Evolutionary conservation across 2,329 filamentous ascomycete species (phyloP).

Genomic region (Colletotrichum filicis): DNA sequence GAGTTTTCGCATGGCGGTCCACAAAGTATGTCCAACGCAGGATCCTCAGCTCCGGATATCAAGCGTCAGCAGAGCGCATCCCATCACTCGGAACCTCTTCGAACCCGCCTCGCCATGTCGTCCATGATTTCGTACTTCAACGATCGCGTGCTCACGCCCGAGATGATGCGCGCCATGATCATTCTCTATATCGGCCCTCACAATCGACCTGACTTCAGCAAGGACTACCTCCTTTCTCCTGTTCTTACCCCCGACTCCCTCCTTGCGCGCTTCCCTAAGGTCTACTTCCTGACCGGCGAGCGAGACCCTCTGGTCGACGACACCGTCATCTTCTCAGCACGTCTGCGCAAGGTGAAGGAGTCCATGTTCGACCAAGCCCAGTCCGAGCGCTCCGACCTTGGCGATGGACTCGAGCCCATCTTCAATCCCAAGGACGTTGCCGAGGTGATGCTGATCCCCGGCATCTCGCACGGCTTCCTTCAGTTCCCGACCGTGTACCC

Average conservation of each 20-base stretch:
- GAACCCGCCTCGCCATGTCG: conserved; percentile 90
- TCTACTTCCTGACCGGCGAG: conserved; percentile 93
- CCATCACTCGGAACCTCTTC: conserved; percentile 69
- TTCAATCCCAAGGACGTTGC: conserved; percentile 81
- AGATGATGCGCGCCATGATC: conserved; percentile 99
- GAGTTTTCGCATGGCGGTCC: conserved; percentile 63
- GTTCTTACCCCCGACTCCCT: conserved; percentile 88
- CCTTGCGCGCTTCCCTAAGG: conserved; percentile 89
- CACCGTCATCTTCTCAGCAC: conserved; percentile 93
- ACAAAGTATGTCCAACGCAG: conserved; percentile 39
- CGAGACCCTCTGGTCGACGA: conserved; percentile 96
- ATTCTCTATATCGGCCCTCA: conserved; percentile 96
- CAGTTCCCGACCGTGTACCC: conserved; percentile 92
- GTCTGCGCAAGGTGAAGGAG: conserved; percentile 83
- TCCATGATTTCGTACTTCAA: conserved; percentile 99
- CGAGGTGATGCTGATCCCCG: conserved; percentile 86
- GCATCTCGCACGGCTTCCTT: conserved; percentile 92
- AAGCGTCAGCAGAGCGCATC: conserved; percentile 48
- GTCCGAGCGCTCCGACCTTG: conserved; percentile 49
- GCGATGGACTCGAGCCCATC: conserved; percentile 52
- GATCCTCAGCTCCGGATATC: conserved; percentile 12
- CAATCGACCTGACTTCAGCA: conserved; percentile 90
- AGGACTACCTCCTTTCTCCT: conserved; percentile 90
- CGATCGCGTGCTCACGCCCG: conserved; percentile 91
- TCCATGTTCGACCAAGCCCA: conserved; percentile 50